A percentile compares a stretch with the other conserved stretches of the same genome.
Evolutionary conservation across 805 yeast genomes (phyloP).

Genomic region (Blastobotrys peoriensis): DNA sequence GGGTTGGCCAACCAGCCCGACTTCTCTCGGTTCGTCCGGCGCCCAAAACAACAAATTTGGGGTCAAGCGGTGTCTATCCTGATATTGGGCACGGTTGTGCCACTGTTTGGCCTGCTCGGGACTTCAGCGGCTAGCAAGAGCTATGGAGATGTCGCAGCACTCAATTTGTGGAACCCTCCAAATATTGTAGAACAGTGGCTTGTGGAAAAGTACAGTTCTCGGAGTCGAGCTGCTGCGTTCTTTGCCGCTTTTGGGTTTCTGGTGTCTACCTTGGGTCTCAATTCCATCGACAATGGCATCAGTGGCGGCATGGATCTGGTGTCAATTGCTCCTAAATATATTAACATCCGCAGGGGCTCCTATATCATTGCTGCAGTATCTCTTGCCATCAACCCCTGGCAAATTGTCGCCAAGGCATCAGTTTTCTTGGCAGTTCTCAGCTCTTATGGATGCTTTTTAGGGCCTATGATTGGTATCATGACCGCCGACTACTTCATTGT

Average conservation of each 20-base stretch:
- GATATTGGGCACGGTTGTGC: constrained; percentile 38
- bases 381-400: constrained; percentile 36
- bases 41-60: constrained; percentile 34
- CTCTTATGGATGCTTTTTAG: no score
- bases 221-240: constrained; percentile 44
- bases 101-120: constrained; percentile 41
- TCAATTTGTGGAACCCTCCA: constrained; percentile 44
- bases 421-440: no score
- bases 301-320: constrained; percentile 48
- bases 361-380: constrained; percentile 25
- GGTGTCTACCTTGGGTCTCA: constrained; percentile 11
- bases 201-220: constrained; percentile 31
- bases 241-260: constrained; percentile 31
- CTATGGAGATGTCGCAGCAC: no score
- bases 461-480: no score
- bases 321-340: constrained; percentile 39
- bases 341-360: constrained; percentile 42
- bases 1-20: constrained; percentile 40
- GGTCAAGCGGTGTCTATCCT: constrained; percentile 35
- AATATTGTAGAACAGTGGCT: constrained; percentile 37
- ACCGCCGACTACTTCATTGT: no score
- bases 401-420: no score
- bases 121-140: constrained; percentile 39
- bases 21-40: constrained; percentile 37
- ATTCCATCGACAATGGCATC: constrained; percentile 33